These are phyloP conservation scores for Neonothopanus nambi DNA, from an alignment of 1,284 basidiomycete species.

Conservation along the genomic window DNA sequence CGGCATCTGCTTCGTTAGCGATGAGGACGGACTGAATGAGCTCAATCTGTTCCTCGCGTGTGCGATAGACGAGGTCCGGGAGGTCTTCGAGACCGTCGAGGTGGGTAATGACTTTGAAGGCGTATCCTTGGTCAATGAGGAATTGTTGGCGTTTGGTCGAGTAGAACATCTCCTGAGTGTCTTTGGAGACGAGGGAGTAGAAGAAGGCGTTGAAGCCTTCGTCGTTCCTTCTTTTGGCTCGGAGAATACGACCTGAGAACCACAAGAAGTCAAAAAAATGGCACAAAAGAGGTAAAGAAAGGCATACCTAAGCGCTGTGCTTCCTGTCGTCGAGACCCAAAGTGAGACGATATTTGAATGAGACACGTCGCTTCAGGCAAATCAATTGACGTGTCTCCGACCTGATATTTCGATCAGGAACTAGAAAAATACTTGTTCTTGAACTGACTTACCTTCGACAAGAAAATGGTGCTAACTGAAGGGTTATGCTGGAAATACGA, in stretches of 20 bases:
- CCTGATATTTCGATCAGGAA: conserved; percentile 45
- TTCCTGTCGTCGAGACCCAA: conserved; percentile 97
- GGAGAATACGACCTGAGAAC: conserved; percentile 92
- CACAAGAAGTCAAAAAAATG: conserved; percentile 6
- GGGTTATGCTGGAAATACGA: conserved; percentile 97
- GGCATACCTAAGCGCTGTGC: conserved; percentile 87
- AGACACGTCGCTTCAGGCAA: conserved; percentile 98
- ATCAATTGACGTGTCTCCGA: conserved; percentile 99
- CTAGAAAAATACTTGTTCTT: conserved; percentile 1
- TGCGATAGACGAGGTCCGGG: conserved; percentile 90
- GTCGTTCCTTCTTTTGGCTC: conserved; percentile 97
- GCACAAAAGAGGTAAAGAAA: not conserved
- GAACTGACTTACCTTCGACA: conserved; percentile 76
- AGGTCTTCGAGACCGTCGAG: conserved; percentile 89
- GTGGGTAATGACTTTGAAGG: conserved; percentile 99
- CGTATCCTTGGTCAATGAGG: conserved; percentile 97
- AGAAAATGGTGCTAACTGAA: conserved; percentile 96
- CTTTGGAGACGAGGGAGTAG: conserved; percentile 97
- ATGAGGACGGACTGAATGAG: conserved; percentile 90
- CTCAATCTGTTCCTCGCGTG: conserved; percentile 92
- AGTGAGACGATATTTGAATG: conserved; percentile 99
- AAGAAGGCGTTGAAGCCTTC: conserved; percentile 99
- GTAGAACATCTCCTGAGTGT: conserved; percentile 99
- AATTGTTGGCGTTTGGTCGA: conserved; percentile 99
- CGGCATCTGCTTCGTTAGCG: conserved; percentile 89